A percentile compares a stretch with the other conserved stretches of the same genome.
phyloP scores from a whole-genome alignment of 768 basidiomycete genomes.

The Cubamyces sp. region DNA sequence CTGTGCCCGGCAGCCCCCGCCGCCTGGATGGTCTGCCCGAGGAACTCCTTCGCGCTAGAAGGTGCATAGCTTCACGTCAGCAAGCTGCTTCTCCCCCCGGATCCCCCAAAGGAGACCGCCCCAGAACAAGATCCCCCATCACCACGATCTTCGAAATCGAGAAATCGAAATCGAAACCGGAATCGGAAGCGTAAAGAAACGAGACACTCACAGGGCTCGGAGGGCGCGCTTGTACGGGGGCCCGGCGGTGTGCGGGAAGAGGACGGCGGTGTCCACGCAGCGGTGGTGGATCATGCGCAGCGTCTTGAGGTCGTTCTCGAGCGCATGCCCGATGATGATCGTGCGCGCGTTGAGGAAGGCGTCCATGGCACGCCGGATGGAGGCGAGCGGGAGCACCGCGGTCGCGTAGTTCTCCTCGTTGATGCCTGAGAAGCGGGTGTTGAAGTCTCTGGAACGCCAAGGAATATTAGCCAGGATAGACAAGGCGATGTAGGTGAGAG shows the following conservation, averaged over 20 bases:
- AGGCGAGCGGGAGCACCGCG: constrained; percentile 68
- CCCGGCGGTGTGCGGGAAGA: constrained; percentile 87
- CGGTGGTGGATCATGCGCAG: constrained; percentile 84
- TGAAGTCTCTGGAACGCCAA: constrained; percentile 69
- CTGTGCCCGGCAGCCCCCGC: constrained; percentile 83
- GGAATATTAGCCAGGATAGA: constrained; percentile 6
- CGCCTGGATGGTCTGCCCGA: constrained; percentile 81
- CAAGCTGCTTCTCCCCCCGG: neutral
- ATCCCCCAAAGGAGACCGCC: neutral
- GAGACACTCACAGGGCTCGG: constrained; percentile 70
- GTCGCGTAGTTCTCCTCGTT: constrained; percentile 56
- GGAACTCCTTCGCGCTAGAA: constrained; percentile 77
- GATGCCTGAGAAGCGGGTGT: constrained; percentile 89
- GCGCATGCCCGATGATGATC: constrained; percentile 85
- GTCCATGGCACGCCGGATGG: constrained; percentile 71
- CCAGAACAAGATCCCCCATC: too few species aligned
- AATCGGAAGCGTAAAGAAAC: too few species aligned
- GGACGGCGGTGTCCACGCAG: constrained; percentile 84
- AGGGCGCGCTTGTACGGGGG: constrained; percentile 77
- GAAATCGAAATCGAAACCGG: too few species aligned
- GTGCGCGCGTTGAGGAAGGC: constrained; percentile 76
- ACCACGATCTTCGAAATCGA: too few species aligned
- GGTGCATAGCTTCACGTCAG: too few species aligned
- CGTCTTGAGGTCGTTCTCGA: constrained; percentile 94
- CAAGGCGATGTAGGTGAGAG: neutral